These are phyloP conservation scores for sorghum (Sorghum bicolor) DNA, from an alignment of 176 grass and related monocot species.

Conservation along the genomic window Sorghum_bicolor_NCBIv3 NC_012873.2:10202001-10202500, in stretches of 20 bases:
- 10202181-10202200: not conserved
- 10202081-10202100: slow-evolving; percentile 91
- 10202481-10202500: slow-evolving; percentile 95
- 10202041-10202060: slow-evolving; percentile 92
- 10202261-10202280: slow-evolving; percentile 71
- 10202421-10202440: slow-evolving; percentile 89
- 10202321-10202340: slow-evolving; percentile 60
- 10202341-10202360: slow-evolving; percentile 87
- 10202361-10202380: slow-evolving; percentile 99
- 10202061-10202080: slow-evolving; percentile 84
- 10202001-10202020: slow-evolving; percentile 75
- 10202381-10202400: slow-evolving; percentile 96
- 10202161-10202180: slow-evolving; percentile 21
- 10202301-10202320: slow-evolving; percentile 76
- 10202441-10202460: slow-evolving; percentile 80
- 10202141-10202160: not conserved
- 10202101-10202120: slow-evolving; percentile 61
- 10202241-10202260: slow-evolving; percentile 97
- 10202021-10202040: slow-evolving; percentile 84
- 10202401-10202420: slow-evolving; percentile 82
- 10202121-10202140: slow-evolving; percentile 64
- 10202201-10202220: not conserved
- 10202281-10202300: slow-evolving; percentile 65
- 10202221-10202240: slow-evolving; percentile 59
- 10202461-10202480: slow-evolving; percentile 91